Base-by-base conservation (phyloP, 768 basidiomycete species). In the Steccherinum ochraceum region DNA sequence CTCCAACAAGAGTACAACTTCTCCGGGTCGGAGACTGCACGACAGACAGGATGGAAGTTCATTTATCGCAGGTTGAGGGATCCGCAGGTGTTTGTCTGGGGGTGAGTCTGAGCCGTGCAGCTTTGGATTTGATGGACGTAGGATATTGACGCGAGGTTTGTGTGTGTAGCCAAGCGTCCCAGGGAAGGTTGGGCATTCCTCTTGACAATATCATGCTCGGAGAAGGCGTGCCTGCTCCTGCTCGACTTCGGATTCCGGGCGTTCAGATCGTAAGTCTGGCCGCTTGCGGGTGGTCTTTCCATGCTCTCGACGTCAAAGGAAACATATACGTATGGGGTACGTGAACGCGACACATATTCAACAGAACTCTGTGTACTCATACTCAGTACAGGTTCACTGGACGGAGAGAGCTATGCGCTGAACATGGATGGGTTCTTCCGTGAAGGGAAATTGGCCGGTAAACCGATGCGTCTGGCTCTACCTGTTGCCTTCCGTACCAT, bases 261-360 rank as follows among this genome's bases (percentile, higher is more conserved):
- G 75, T 70, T 16, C 77, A 80, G 12, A 77, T 93, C 50, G 87
- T 93, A 35, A 79, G 72, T 53, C 70, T 94, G 40, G 77, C 80
- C 39, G 88, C 91, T 0, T 85, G 89, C 18, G 93, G 93, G 61
- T 16, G 89, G 89, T 89, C 84, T 25, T 94, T 92, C 66, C 86
- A 92, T 60, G 90, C 89, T 2, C 68, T 94, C 39, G 88, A 93
- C 64, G 82, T 87, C 1, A 65, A 77, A 45, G 92, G 92, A 5
- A 66, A 69, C 25, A 67, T 94, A 20, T 76, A 83, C 60, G 84
- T 84, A n/a, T 94, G 92, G 89, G 93, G 89, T 88, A 58, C 52
- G 71, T 61, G 12, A n/a, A 4, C 21, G 45, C 26, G 24, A 20
- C 35, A 39, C n/a, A n/a, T n/a, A n/a, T n/a, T n/a, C n/a, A n/a